Evolutionary conservation across 352 stramenopile genomes (phyloP), one percentile per base, ranked within the genome.

Genomic region (Pythium sp.): DNA sequence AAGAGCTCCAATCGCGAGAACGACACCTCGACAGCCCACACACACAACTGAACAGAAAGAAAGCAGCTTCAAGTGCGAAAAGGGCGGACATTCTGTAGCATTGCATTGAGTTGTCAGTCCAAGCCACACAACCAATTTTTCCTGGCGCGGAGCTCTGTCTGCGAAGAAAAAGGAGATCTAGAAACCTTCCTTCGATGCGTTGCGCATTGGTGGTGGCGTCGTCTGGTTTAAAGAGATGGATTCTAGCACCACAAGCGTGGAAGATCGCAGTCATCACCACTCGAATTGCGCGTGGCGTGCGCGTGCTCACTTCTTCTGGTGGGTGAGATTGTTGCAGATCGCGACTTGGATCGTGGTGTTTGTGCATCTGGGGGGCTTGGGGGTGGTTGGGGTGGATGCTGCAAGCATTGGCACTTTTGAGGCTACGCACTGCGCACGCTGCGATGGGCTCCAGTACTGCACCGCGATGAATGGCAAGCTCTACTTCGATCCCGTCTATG

Each of bases 401-500:
- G 1, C 46, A 55, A 34, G 36, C 49, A 73, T 81, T 49, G 85
- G 82, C 26, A 65, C 66, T 22, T 81, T 84, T 14, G 73, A 79
- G 49, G 34, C 76, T 0, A 75, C 74, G 15, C 71, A 74, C 18
- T 93, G 85, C 57, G 71, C 78, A 32, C 70, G 74, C 14, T 93
- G 81, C 62, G 62, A 71, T 2, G 79, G 79, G 5, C 72, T 93
- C 22, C 58, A 82, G 67, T 80, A 91, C 64, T 93, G 83, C 74
- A 86, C 75, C 6, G 77, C 76, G 26, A 84, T 91, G 69, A 92
- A 91, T 62, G 81, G 77, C 32, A 82, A 88, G 68, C 78, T 81
- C n/a, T 66, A 90, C 38, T 90, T 84, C 57, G 83, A 91, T 57
- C 81, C 83, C 6, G 70, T 93, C 12, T 47, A 71, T n/a, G 80